Base-by-base conservation (phyloP, 2,329 filamentous ascomycete species). In the Fusarium nelsonii region DNA sequence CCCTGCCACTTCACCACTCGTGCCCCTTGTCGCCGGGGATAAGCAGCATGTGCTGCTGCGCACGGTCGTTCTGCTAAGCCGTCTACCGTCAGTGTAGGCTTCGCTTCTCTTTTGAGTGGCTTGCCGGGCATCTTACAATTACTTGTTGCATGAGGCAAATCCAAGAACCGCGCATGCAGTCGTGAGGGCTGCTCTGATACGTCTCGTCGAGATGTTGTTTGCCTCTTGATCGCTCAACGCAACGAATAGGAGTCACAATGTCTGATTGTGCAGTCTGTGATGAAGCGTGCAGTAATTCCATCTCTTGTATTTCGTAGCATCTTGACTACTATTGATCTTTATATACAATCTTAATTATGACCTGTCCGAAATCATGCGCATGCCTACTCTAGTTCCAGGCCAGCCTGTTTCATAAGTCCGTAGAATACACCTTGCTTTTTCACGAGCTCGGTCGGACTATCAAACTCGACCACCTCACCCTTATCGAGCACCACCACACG, bases 401-500 rank as follows among this genome's bases (percentile, higher is more conserved):
- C 94, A 6, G 95, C 92, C 82, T 99, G 94, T 81, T 91, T 94
- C 65, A 97, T 96, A 48, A 99, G 84, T 60, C 94, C 91, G 81
- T 96, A 93, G 79, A 99, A 99, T 52, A 92, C 80, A 3, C 95
- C 90, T 76, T 89, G 88, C 75, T 86, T 86, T 79, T 89, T 89
- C 67, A 97, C 88, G 60, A 99, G 84, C 68, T 91, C 89, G 39
- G 88, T 84, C 3, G 96, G 96, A 8, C 90, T 93, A 79, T 97
- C 96, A 79, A 97, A 99, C 79, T 99, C 96, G 50, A 90, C 91
- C 41, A 99, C 94, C 74, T 90, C 88, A 43, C 96, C 96, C 79
- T 92, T 91, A 77, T 98, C 94, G 8, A 99, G 87, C 50, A 99
- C 96, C 36, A 99, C 90, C 66, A 99, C 96, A 51, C 94, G 89